Percentiles rank a stretch among this genome's conserved stretches.
Evolutionary conservation across 2,329 filamentous ascomycete genomes (phyloP).

Genomic region (Amylocarpus encephaloides): DNA sequence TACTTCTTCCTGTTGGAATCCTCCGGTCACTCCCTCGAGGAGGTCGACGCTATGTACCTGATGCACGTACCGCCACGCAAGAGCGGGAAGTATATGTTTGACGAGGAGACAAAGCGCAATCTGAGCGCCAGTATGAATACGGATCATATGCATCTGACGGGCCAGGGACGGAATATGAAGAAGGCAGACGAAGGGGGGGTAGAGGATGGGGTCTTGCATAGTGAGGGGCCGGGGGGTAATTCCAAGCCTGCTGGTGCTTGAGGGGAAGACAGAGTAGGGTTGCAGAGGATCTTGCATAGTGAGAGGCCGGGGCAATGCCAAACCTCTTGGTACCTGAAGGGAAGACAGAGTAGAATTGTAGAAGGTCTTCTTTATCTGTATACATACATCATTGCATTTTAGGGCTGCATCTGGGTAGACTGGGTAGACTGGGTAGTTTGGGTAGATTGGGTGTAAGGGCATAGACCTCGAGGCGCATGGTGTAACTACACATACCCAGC

Average conservation of each 20-base stretch:
- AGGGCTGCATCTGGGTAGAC: too few relatives aligned
- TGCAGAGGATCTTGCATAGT: too few relatives aligned
- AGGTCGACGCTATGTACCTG: conserved; percentile 26
- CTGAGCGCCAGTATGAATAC: conserved; percentile 23
- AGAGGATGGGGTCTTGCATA: neutral
- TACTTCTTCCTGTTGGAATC: conserved; percentile 74
- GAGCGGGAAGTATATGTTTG: conserved; percentile 14
- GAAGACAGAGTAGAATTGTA: too few relatives aligned
- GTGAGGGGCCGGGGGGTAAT: neutral
- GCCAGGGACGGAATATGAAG: conserved; percentile 12
- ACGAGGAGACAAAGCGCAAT: conserved; percentile 10
- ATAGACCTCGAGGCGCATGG: too few relatives aligned
- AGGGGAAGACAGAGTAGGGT: too few relatives aligned
- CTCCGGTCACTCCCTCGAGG: conserved; percentile 32
- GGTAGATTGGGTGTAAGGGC: too few relatives aligned
- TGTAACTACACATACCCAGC: too few relatives aligned
- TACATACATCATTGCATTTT: too few relatives aligned
- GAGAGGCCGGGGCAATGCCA: too few relatives aligned
- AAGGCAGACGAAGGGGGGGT: conserved; percentile 47
- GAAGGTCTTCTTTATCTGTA: too few relatives aligned
- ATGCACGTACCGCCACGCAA: conserved; percentile 33
- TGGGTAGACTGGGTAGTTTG: too few relatives aligned
- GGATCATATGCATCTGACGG: conserved; percentile 18
- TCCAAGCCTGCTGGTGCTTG: neutral
- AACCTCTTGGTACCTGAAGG: too few relatives aligned